Evolutionary conservation across 495 filamentous ascomycete species (phyloP), one percentile per base, ranked within the genome.

Genomic region (Penicillium odoratum): DNA sequence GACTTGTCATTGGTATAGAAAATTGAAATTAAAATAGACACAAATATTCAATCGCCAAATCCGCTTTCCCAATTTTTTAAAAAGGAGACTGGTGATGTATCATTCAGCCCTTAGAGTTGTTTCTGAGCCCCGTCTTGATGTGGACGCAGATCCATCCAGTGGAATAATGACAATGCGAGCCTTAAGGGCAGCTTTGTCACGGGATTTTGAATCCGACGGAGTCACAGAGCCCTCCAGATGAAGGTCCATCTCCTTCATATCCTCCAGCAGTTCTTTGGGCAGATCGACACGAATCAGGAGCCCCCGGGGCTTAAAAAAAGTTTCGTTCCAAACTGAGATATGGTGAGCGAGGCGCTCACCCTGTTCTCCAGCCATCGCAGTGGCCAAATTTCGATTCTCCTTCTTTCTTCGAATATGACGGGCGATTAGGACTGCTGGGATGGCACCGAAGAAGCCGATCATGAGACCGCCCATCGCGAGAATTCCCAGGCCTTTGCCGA

Each of bases 81-180:
- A 21, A 21, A 21, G n/a, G n/a, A 21, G 21, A 21, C 2, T 2
- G 21, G 21, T 2, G 3, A 13, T 10, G 4, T 15, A 15, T 48
- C 28, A 48, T 30, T 15, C 46, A 30, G 25, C 11, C 28, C 28
- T 48, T n/a, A 29, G 5, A n/a, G 46, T 31, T 31, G 26, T 31
- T 9, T 30, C 15, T 8, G 48, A 53, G 30, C 43, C 33, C 1
- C 36, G 18, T 15, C 18, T 38, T 16, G 53, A 61, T 15, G 5
- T n/a, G 26, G 25, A 15, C 1, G 30, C 11, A 11, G 26, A 26
- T 13, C 16, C 44, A 8, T 65, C 55, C 34, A 70, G 10, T 2
- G 71, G 71, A 58, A 75, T 69, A 48, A 75, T 67, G 25, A 75
- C 73, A 60, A 75, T 65, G 30, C 73, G 55, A 10, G 68, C 70